phyloP scores from a whole-genome alignment of 495 filamentous ascomycete genomes.

The Trichoderma reesei region DNA sequence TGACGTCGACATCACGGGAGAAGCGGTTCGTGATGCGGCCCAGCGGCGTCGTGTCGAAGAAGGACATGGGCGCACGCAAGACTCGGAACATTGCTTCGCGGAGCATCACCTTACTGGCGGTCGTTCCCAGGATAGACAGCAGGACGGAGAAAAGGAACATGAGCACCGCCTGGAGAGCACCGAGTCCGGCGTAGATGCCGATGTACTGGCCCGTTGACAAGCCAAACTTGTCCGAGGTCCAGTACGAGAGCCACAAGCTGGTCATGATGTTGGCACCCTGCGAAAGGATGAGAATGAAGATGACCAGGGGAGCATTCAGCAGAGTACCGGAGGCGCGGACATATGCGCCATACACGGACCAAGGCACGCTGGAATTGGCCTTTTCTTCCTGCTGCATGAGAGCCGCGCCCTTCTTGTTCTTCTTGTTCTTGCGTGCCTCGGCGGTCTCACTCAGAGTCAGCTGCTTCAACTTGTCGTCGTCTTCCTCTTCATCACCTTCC shows the following conservation, averaged over 20 bases:
- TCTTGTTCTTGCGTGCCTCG: constrained; percentile 46
- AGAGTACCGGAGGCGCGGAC: constrained; percentile 68
- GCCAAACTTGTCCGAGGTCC: constrained; percentile 67
- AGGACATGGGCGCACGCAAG: constrained; percentile 86
- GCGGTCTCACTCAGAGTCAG: neutral
- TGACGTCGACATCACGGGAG: constrained; percentile 86
- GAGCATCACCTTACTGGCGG: constrained; percentile 72
- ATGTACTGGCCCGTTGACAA: constrained; percentile 66
- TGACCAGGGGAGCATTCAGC: constrained; percentile 54
- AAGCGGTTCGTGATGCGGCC: constrained; percentile 98
- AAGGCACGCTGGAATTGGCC: constrained; percentile 69
- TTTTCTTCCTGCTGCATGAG: constrained; percentile 91
- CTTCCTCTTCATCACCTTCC: constrained; percentile 29
- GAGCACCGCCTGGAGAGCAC: constrained; percentile 58
- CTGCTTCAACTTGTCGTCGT: constrained; percentile 39
- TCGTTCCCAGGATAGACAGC: constrained; percentile 70
- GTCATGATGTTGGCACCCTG: constrained; percentile 81
- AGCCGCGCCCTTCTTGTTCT: constrained; percentile 49
- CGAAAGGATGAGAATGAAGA: constrained; percentile 55
- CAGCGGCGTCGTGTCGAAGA: constrained; percentile 93
- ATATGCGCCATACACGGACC: constrained; percentile 75
- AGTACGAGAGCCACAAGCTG: constrained; percentile 86
- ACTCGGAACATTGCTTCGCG: constrained; percentile 70
- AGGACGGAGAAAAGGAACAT: constrained; percentile 55
- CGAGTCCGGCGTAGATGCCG: constrained; percentile 74